Conservation (phyloP, 352 stramenopile species). For the Pythium sp. region DNA sequence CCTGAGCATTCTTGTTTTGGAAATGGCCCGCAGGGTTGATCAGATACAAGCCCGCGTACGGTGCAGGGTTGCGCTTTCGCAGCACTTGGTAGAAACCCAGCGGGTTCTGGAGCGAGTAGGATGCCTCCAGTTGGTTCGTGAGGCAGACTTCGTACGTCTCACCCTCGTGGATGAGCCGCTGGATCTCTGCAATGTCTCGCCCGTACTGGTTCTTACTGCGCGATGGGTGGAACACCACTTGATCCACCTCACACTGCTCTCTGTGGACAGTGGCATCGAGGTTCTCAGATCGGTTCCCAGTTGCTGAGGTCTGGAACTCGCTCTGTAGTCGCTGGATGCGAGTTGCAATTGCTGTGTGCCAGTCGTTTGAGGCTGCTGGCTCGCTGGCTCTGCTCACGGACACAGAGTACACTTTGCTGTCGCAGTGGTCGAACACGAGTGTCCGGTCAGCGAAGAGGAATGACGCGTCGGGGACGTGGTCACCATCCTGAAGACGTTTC, state of each 20-base stretch:
- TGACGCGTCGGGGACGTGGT: conserved; percentile 79
- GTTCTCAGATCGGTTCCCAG: neutral
- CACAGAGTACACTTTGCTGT: conserved; percentile 75
- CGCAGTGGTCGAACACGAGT: conserved; percentile 88
- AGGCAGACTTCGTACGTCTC: conserved; percentile 97
- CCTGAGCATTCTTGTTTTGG: neutral
- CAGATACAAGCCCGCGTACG: conserved; percentile 92
- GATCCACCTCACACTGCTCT: neutral
- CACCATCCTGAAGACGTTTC: conserved; percentile 16
- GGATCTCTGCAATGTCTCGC: conserved; percentile 82
- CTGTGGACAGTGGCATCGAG: neutral
- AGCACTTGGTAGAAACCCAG: conserved; percentile 90
- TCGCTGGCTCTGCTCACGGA: conserved; percentile 26
- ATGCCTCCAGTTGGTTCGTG: conserved; percentile 90
- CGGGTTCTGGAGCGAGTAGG: conserved; percentile 37
- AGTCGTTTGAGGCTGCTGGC: conserved; percentile 20
- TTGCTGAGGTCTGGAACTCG: conserved; percentile 12
- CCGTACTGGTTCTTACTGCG: conserved; percentile 79
- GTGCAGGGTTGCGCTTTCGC: conserved; percentile 91
- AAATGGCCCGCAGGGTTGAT: conserved; percentile 53
- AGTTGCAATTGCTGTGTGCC: neutral
- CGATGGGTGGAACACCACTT: conserved; percentile 58
- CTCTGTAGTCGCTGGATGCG: conserved; percentile 6
- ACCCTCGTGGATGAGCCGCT: conserved; percentile 88
- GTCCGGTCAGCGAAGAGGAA: conserved; percentile 90